Evolutionary conservation across 164 flowering plant species (phyloP).

Genomic region (Brasenia schreberi): DNA sequence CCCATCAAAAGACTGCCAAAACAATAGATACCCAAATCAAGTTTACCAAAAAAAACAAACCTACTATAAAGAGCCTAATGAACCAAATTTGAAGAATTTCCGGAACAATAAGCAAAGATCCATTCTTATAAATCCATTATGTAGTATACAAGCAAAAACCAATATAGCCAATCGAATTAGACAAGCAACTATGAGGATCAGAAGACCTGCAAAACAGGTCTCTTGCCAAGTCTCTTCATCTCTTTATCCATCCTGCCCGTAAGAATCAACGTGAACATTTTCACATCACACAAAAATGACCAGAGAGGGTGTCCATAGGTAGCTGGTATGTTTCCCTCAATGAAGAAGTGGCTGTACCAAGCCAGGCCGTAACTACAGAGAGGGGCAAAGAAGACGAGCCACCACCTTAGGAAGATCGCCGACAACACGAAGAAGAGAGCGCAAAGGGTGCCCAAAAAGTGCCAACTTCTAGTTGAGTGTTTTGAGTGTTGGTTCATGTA

Average conservation of each 20-base stretch:
- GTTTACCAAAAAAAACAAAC: too few species aligned
- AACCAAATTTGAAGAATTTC: too few species aligned
- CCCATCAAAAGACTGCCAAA: too few species aligned
- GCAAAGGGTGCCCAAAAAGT: conserved; percentile 58
- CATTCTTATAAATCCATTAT: too few species aligned
- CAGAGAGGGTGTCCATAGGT: conserved; percentile 85
- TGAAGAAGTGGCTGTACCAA: conserved; percentile 92
- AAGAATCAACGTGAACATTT: conserved; percentile 92
- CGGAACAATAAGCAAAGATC: too few species aligned
- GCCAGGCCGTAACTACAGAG: conserved; percentile 70
- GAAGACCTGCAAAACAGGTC: conserved; percentile 38
- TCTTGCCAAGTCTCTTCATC: conserved; percentile 86
- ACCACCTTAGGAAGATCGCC: conserved; percentile 53
- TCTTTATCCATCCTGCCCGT: conserved; percentile 90
- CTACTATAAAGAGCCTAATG: too few species aligned
- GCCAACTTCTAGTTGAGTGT: conserved; percentile 83
- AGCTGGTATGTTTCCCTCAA: conserved; percentile 76
- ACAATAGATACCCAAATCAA: too few species aligned
- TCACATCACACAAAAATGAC: conserved; percentile 77
- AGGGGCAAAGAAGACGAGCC: conserved; percentile 52
- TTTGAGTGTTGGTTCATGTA: conserved; percentile 88
- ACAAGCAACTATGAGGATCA: too few species aligned
- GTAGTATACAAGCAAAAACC: too few species aligned
- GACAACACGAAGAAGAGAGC: conserved; percentile 27
- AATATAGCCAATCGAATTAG: too few species aligned